These are phyloP conservation scores for Fusarium stilboides DNA, from an alignment of 2,329 filamentous ascomycete genomes.

Conservation along the genomic window DNA sequence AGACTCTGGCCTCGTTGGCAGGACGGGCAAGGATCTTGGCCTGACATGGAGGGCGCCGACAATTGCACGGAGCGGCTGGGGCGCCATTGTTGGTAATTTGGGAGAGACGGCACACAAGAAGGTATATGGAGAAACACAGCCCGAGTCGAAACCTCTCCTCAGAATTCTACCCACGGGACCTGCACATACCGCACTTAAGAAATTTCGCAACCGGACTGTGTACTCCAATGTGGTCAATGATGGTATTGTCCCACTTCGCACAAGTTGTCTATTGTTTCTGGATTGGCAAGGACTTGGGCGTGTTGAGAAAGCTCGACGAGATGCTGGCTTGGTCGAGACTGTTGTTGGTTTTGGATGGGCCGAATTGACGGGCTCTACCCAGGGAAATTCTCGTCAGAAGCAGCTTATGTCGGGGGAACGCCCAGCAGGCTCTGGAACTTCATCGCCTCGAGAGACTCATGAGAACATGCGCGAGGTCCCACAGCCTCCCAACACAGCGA, in stretches of 20 bases:
- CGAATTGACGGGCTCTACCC: constrained; percentile 84
- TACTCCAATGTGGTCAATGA: constrained; percentile 99
- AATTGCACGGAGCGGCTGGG: constrained; percentile 88
- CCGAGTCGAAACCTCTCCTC: constrained; percentile 89
- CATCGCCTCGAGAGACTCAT: constrained; percentile 52
- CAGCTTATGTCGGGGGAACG: constrained; percentile 58
- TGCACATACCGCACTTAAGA: constrained; percentile 87
- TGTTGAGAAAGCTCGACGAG: constrained; percentile 93
- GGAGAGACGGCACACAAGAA: constrained; percentile 62
- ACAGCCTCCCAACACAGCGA: constrained; percentile 76
- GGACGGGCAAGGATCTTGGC: constrained; percentile 94
- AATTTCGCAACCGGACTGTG: constrained; percentile 90
- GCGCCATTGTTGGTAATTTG: constrained; percentile 85
- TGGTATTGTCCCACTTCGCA: constrained; percentile 94
- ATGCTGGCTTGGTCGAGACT: constrained; percentile 92
- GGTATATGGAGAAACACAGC: constrained; percentile 61
- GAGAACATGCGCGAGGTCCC: constrained; percentile 73
- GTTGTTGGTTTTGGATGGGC: constrained; percentile 96
- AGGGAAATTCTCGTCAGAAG: constrained; percentile 62
- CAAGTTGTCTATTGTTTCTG: constrained; percentile 94
- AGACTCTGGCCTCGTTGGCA: constrained; percentile 95
- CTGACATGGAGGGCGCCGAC: constrained; percentile 94
- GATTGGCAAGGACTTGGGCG: constrained; percentile 96
- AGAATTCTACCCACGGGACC: constrained; percentile 92
- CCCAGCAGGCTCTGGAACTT: constrained; percentile 53